These are phyloP conservation scores for Selenicereus undatus DNA, from an alignment of 148 eudicot species.

Conservation along the genomic window DNA sequence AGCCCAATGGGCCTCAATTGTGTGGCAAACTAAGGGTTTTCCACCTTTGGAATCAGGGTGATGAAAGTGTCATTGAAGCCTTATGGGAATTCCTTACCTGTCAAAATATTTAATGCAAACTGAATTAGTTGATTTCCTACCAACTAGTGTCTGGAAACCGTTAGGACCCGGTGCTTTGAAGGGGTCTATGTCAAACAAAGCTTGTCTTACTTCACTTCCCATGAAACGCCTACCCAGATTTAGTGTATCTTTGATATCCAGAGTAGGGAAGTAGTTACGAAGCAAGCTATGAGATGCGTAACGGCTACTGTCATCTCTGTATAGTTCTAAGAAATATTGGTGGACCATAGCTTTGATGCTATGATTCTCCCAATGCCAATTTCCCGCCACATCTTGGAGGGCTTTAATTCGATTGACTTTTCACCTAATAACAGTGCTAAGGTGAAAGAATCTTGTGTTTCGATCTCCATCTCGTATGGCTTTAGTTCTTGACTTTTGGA, in stretches of 20 bases:
- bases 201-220: background rate
- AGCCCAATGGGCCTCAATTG: too few species aligned
- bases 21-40: too few species aligned
- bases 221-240: background rate
- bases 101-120: too few species aligned
- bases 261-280: too few species aligned
- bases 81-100: too few species aligned
- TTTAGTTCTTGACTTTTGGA: background rate
- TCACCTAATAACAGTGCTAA: background rate
- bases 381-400: background rate
- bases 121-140: too few species aligned
- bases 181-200: background rate
- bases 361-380: background rate
- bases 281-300: background rate
- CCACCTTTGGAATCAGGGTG: too few species aligned
- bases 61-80: too few species aligned
- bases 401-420: background rate
- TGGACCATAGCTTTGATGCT: too few species aligned
- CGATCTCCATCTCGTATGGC: background rate
- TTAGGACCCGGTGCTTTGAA: background rate
- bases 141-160: background rate
- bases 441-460: background rate
- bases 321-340: too few species aligned
- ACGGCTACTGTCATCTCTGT: too few species aligned
- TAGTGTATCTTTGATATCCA: background rate